Conservation (phyloP, 768 basidiomycete genomes). For the Boletus reticulatus region DNA sequence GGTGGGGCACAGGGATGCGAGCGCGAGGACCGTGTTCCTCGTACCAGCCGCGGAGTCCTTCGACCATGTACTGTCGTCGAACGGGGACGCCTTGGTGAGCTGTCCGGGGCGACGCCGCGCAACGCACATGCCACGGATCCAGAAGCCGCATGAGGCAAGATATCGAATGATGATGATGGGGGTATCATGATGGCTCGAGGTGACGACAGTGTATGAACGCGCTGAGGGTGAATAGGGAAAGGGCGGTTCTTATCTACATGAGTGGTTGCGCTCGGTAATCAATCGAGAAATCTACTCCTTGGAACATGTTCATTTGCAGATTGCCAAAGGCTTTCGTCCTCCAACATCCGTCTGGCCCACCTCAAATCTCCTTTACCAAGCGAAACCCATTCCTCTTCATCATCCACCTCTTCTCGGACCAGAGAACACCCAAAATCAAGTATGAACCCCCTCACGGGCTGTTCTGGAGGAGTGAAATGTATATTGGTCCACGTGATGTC, state of each 20-base stretch:
- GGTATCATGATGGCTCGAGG: slow-evolving; percentile 22
- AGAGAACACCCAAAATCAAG: neutral
- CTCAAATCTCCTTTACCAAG: too few relatives aligned
- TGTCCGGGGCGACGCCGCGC: slow-evolving; percentile 32
- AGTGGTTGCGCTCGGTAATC: too few relatives aligned
- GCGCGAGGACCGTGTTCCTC: slow-evolving; percentile 7
- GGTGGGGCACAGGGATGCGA: too few relatives aligned
- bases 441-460: neutral
- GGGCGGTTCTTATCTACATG: slow-evolving; percentile 4
- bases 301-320: too few relatives aligned
- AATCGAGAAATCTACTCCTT: too few relatives aligned
- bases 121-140: slow-evolving; percentile 16
- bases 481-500: neutral
- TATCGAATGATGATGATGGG: slow-evolving; percentile 15
- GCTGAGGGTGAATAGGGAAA: too few relatives aligned
- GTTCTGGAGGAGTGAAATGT: neutral
- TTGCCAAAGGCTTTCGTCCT: too few relatives aligned
- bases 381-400: too few relatives aligned
- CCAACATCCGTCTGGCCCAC: too few relatives aligned
- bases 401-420: too few relatives aligned
- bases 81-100: slow-evolving; percentile 35
- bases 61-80: slow-evolving; percentile 37
- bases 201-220: slow-evolving; percentile 11
- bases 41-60: slow-evolving; percentile 27
- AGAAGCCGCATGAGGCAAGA: slow-evolving; percentile 25